Base-by-base conservation (phyloP, 1,139 yeast species). In the Protomyces pachydermus region DNA sequence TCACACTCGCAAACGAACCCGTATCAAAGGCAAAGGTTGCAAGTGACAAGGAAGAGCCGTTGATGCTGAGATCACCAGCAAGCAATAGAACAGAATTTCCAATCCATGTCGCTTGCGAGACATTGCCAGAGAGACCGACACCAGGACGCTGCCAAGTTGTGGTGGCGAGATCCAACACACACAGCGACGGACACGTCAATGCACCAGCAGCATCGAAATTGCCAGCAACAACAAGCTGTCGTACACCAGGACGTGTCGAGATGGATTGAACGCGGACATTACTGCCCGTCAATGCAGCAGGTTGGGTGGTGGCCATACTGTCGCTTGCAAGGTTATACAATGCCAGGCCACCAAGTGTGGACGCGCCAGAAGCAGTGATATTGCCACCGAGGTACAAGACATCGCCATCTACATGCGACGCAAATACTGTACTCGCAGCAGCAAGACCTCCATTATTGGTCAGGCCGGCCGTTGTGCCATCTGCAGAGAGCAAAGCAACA, bases 221-320 rank as follows among this genome's bases (percentile, higher is more conserved):
- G 23, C 98, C 98, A 57, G 89, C 96, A 10, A 89, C 87, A 48
- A 90, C 78, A 20, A 91, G 73, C 28, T 81, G 78, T 28, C 79
- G 73, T 8, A 79, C 79, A 37, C 77, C 75, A 42, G 84, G 85
- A 68, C 82, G 80, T 65, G 80, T 78, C 1, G 81, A 83, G 66
- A 88, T 74, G 1, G 86, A 75, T 65, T 81, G 82, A 8, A 88
- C 82, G 50, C 72, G 69, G 2, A 82, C 77, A 14, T 74, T 66
- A 52, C 68, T 69, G 3, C 74, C 74, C 10, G 74, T 74, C 14
- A 76, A 61, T 6, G 74, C 75, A 9, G 77, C 73, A 6, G 87
- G 88, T 70, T 84, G 88, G 4, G 76, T 73, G 9, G 73, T 68
- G 1, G 81, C 70, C 56, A 81, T 75, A 0, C 77, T 71, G 54